Evolutionary conservation across 2,329 filamentous ascomycete species (phyloP).

Genomic region (Ophiosphaerella korrae): DNA sequence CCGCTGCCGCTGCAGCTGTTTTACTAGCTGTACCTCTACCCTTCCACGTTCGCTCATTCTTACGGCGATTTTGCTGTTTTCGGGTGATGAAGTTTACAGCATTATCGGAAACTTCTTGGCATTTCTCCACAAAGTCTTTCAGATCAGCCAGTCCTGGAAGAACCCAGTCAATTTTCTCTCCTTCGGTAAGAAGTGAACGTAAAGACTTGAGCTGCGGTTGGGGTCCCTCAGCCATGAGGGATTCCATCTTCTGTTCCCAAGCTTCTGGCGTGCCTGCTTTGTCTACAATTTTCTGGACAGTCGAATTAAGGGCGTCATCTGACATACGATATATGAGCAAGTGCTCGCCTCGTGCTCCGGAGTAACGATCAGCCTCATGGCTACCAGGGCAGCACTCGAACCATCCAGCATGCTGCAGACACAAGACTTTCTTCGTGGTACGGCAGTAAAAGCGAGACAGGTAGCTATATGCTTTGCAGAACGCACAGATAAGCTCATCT

Average conservation of each 20-base stretch:
- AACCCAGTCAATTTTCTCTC: constrained; percentile 93
- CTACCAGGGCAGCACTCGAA: constrained; percentile 77
- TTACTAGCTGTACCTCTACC: constrained; percentile 68
- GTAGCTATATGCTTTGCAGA: constrained; percentile 92
- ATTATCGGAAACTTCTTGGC: constrained; percentile 97
- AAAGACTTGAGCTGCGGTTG: constrained; percentile 85
- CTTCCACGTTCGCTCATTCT: constrained; percentile 88
- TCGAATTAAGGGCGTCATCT: constrained; percentile 68
- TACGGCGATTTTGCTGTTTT: constrained; percentile 96
- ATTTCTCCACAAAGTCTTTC: constrained; percentile 89
- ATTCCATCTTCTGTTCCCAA: constrained; percentile 91
- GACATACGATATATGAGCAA: constrained; percentile 77
- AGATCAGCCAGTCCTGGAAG: constrained; percentile 81
- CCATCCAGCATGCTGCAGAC: constrained; percentile 78
- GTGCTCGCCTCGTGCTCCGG: constrained; percentile 61
- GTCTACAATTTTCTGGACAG: constrained; percentile 78
- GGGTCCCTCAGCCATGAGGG: constrained; percentile 79
- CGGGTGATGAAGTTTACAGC: constrained; percentile 94
- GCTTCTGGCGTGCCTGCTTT: constrained; percentile 83
- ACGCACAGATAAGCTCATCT: constrained; percentile 88
- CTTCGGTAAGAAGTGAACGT: constrained; percentile 83
- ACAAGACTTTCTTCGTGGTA: constrained; percentile 79
- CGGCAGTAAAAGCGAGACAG: constrained; percentile 88
- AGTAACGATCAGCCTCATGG: constrained; percentile 70
- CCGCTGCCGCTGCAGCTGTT: constrained; percentile 45